These are phyloP conservation scores for Hirschfeldia incana DNA, from an alignment of 345 rosid genomes.

Conservation along the genomic window DNA sequence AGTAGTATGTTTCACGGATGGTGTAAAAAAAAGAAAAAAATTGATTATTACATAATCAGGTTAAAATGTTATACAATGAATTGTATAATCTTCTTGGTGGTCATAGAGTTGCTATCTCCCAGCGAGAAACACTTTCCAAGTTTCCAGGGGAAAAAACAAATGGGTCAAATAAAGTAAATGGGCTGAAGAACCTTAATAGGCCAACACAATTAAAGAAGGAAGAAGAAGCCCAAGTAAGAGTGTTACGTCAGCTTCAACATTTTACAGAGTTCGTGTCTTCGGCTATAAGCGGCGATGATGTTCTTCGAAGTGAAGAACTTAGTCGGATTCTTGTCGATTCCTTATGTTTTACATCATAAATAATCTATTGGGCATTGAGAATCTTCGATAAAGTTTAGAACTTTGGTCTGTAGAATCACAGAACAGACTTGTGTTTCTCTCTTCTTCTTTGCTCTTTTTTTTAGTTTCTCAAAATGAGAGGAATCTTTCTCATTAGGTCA, in stretches of 20 bases:
- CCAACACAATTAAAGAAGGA: not conserved
- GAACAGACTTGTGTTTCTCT: not conserved
- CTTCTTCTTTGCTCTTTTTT: not conserved
- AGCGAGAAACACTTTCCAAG: no score
- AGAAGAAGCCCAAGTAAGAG: not conserved
- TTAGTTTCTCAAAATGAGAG: constrained; percentile 25
- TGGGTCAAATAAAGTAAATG: not conserved
- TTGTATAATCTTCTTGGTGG: no score
- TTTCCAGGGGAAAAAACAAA: not conserved
- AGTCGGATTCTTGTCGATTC: not conserved
- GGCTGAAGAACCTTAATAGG: not conserved
- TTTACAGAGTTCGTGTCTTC: not conserved
- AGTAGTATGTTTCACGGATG: no score
- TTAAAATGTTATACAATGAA: no score
- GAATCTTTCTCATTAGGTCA: constrained; percentile 30
- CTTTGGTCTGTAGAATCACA: constrained; percentile 23
- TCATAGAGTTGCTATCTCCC: no score
- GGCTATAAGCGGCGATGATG: constrained; percentile 5
- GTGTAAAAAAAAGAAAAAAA: no score
- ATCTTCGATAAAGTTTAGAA: constrained; percentile 13
- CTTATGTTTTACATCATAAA: not conserved
- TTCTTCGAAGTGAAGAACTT: constrained; percentile 9
- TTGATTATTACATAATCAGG: no score
- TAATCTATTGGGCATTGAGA: not conserved
- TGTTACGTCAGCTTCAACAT: not conserved